Percentiles rank a stretch among this genome's conserved stretches.
phyloP scores from a whole-genome alignment of 371 early-diverging fungal genomes.

The Mortierella sp. region DNA sequence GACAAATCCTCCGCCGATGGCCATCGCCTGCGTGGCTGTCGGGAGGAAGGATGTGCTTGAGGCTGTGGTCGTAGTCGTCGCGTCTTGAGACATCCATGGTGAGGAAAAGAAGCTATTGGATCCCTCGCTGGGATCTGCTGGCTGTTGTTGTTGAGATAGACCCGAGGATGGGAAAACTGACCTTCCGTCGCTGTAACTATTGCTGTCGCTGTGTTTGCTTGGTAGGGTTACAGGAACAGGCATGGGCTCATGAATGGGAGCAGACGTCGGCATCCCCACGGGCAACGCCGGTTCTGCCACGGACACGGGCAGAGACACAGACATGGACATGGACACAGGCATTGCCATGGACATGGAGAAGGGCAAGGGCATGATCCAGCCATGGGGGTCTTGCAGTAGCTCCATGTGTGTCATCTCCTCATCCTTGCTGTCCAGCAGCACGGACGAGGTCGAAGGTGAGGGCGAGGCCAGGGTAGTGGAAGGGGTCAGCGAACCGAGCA shows the following conservation, averaged over 20 bases:
- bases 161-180: neutral
- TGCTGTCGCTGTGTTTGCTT: slow-evolving; percentile 49
- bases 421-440: slow-evolving; percentile 1
- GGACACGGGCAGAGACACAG: too few relatives aligned
- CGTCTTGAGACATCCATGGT: neutral
- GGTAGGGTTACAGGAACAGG: slow-evolving; percentile 28
- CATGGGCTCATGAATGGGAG: slow-evolving; percentile 13
- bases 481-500: too few relatives aligned
- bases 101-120: neutral
- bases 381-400: slow-evolving; percentile 12
- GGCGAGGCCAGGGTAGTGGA: slow-evolving; percentile 1
- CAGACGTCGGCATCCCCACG: slow-evolving; percentile 36
- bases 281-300: slow-evolving; percentile 25
- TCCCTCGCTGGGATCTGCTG: neutral
- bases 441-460: slow-evolving; percentile 1
- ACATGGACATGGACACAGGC: too few relatives aligned
- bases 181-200: slow-evolving; percentile 2
- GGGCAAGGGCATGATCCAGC: neutral
- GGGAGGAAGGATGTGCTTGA: too few relatives aligned
- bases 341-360: too few relatives aligned
- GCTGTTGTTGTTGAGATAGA: slow-evolving; percentile 1
- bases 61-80: neutral
- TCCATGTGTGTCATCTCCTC: neutral
- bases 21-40: too few relatives aligned
- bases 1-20: too few relatives aligned